Conservation (phyloP, 768 basidiomycete species). For the Mycena rebaudengoi region DNA sequence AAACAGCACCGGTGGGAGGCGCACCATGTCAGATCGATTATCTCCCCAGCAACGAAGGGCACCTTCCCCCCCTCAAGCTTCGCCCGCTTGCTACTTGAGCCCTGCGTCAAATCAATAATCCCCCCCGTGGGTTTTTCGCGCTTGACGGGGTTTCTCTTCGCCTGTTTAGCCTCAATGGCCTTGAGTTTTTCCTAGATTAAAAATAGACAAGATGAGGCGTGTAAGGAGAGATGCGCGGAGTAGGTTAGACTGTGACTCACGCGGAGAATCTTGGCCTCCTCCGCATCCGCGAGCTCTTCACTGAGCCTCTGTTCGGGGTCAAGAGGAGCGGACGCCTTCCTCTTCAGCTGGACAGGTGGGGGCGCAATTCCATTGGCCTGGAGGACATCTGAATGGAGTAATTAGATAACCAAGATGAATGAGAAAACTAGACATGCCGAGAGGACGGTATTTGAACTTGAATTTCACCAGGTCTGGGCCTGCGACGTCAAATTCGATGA, state of each 20-base stretch:
- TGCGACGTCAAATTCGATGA: neutral
- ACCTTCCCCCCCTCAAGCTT: constrained; percentile 7
- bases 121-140: neutral
- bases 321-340: neutral
- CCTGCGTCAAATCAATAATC: constrained; percentile 20
- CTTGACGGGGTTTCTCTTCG: constrained; percentile 2
- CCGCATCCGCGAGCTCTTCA: neutral
- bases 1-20: too few species aligned
- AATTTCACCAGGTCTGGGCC: constrained; percentile 18
- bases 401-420: neutral
- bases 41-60: constrained; percentile 1
- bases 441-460: constrained; percentile 18
- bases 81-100: constrained; percentile 1
- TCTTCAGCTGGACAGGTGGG: constrained; percentile 11
- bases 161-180: constrained; percentile 9
- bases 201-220: neutral
- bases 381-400: neutral
- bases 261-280: constrained; percentile 8
- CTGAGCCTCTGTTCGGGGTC: neutral
- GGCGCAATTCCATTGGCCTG: constrained; percentile 10
- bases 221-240: neutral
- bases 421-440: neutral
- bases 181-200: constrained; percentile 2
- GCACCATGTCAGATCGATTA: constrained; percentile 21
- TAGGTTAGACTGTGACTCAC: too few species aligned